Conservation (phyloP, 2,329 filamentous ascomycete genomes). For the Hysterium pulicare region DNA sequence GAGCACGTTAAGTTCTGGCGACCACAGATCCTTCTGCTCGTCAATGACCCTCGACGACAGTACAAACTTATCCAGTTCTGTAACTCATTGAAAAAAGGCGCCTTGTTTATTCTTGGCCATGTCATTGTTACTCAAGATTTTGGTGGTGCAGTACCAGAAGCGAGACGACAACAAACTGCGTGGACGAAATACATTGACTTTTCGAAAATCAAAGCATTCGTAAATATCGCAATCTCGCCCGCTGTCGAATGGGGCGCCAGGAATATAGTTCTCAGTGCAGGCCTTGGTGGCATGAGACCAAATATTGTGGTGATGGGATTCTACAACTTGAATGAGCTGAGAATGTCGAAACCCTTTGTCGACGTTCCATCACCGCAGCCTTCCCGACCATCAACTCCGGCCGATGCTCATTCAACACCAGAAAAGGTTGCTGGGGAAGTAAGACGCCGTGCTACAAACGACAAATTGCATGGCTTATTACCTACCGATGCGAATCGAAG, state of each 20-base stretch:
- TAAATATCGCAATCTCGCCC: conserved; percentile 81
- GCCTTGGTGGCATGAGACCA: conserved; percentile 81
- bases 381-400: conserved; percentile 30
- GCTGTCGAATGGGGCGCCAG: conserved; percentile 80
- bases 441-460: conserved; percentile 50
- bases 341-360: conserved; percentile 56
- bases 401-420: conserved; percentile 21
- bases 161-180: conserved; percentile 72
- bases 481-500: conserved; percentile 68
- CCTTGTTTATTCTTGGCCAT: conserved; percentile 79
- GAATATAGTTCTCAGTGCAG: conserved; percentile 77
- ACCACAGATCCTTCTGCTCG: conserved; percentile 78
- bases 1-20: conserved; percentile 95
- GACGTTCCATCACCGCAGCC: conserved; percentile 52
- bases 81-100: conserved; percentile 86
- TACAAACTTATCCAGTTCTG: conserved; percentile 86
- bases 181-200: conserved; percentile 88
- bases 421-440: conserved; percentile 33
- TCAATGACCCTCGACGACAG: conserved; percentile 78
- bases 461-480: conserved; percentile 56
- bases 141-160: conserved; percentile 72
- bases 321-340: conserved; percentile 75
- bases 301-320: conserved; percentile 82
- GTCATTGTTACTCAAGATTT: conserved; percentile 87
- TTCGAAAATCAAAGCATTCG: conserved; percentile 82